Evolutionary conservation across 1,139 yeast species (phyloP), one percentile per base, ranked within the genome.

Genomic region (Geotrichum candidum): DNA sequence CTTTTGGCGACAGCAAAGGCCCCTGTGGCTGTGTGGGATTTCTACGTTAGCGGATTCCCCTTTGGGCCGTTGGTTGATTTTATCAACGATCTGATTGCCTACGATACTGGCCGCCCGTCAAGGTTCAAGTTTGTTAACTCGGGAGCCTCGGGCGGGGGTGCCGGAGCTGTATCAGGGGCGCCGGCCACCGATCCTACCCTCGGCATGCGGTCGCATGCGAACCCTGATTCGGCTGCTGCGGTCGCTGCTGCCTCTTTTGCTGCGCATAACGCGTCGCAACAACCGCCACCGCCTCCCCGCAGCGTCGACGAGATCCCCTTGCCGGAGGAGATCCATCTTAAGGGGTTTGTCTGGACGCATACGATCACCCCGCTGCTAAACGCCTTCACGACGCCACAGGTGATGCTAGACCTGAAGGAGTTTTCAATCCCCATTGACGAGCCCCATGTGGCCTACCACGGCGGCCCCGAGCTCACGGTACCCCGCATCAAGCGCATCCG

Each of bases 1-100:
- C 64, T 69, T 53, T 60, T 61, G 31, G 65, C 68, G 15, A 54
- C 68, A 23, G 61, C 68, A 45, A 67, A 66, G n/a, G 57, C 54
- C 33, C 61, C 61, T 6, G 64, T 61, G 2, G 58, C 60, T 3
- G 54, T 61, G 31, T 46, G 60, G 18, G 61, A 57, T n/a, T 23
- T 59, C 9, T 55, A 64, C 35, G 54, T 62, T 35, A 59, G 56
- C 25, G 54, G 48, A 10, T 68, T 68, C 61, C 69, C 70, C 2
- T 59, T 63, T 23, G 38, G 9, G 11, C 13, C 13, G 2, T 41
- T 59, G 29, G 57, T 51, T 1, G 23, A 23, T 25, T 63, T 31
- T 38, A 25, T 60, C 18, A 62, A 54, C 52, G 52, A 53, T 13
- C 38, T 62, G 13, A 35, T 52, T 41, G 54, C 48, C 4, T 35